Conservation (phyloP, 78 protist species). For the Dictyostelium capitatum region DNA sequence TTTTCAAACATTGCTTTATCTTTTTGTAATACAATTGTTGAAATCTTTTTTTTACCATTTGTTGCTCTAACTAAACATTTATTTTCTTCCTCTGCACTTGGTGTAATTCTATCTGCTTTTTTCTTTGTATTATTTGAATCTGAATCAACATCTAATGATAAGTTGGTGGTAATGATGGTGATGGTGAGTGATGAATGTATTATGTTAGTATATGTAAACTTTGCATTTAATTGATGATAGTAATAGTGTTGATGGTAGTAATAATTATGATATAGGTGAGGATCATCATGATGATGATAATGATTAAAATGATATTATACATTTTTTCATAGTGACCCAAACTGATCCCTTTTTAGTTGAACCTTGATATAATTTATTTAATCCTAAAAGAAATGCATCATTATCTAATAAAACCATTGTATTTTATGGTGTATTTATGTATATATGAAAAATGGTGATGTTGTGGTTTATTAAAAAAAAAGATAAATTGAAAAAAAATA, state of each 20-base stretch:
- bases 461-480: too few relatives aligned
- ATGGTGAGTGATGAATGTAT: background rate
- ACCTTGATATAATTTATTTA: conserved; percentile 33
- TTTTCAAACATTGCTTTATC: conserved; percentile 37
- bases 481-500: background rate
- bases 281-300: too few relatives aligned
- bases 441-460: background rate
- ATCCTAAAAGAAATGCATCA: conserved; percentile 29
- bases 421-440: background rate
- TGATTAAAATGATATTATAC: background rate
- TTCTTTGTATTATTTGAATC: background rate
- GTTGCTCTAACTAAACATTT: conserved; percentile 73
- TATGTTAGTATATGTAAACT: background rate
- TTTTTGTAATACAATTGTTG: conserved; percentile 41
- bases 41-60: conserved; percentile 52
- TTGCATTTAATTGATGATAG: background rate
- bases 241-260: background rate
- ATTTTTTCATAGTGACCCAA: conserved; percentile 68
- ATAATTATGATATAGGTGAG: background rate
- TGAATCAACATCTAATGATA: conserved; percentile 48
- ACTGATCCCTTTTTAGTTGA: conserved; percentile 33
- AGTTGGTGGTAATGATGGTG: background rate
- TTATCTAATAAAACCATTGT: conserved; percentile 23
- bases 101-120: conserved; percentile 10
- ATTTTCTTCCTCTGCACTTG: conserved; percentile 30